Evolutionary conservation across 441 rosid species (phyloP), one percentile per base, ranked within the genome.

Genomic region (Gossypium davidsonii): DNA sequence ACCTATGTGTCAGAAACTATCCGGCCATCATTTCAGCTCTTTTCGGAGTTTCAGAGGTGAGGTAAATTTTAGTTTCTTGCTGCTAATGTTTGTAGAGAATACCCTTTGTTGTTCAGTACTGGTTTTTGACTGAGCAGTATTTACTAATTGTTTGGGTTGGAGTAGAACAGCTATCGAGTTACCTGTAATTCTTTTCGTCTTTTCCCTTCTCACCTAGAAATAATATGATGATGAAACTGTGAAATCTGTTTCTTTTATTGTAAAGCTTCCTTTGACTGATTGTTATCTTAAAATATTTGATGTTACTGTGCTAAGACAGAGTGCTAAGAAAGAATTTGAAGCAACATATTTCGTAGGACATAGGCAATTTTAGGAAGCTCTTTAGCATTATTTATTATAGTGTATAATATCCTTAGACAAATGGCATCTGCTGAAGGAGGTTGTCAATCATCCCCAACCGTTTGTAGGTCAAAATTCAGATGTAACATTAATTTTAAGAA

Each of bases 21-120:
- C 75, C 87, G 86, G 42, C 97, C 94, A 53, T 85, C 88, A 37
- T 88, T 91, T 86, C 89, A 87, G 83, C 91, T 91, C 52, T 91
- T 89, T 49, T 74, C 93, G 4, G 94, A 89, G 28, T 91, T 73
- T 72, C 87, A 83, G 80, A 91, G 98, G 63, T 58, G 63, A 58
- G 37, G 93, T 89, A 83, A 74, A 44, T 3, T 61, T 15, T 39
- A 2, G 15, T 53, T 52, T 23, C 21, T 6, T 72, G 6, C 55
- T 31, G 73, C 52, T 17, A 10, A 20, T 6, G 39, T 59, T 73
- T 69, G 31, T 53, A 14, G 23, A 12, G 10, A 20, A 31, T 56
- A 11, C 34, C 15, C 57, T 14, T 28, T 69, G 17, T 26, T 68
- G 8, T 49, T 25, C 25, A 11, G n/a, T 4, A 9, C 60, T 14